Evolutionary conservation across 139 green algal genomes (phyloP), one percentile per base, ranked within the genome.

Genomic region (Chlorella vulgaris): DNA sequence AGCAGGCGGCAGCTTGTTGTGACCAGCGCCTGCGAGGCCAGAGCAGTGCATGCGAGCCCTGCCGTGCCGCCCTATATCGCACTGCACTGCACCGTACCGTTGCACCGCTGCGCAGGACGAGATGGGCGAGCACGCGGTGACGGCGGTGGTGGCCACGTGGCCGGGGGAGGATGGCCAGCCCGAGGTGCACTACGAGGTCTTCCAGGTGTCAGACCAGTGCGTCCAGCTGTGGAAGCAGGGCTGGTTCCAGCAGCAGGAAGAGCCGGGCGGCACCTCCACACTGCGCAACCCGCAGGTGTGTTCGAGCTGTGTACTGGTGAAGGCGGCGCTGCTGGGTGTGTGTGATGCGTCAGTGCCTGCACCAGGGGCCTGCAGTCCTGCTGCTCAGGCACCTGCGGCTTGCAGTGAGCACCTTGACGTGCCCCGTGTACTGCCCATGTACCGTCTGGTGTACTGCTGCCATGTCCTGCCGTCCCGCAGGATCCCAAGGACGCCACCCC

Each of bases 131-230:
- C 75, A 86, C 2, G 93, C 91, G 15, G 91, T 96, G 22, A 96
- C 93, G 5, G 96, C 92, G 7, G 83, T 99, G 58, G 96, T 99
- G 43, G 94, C 91, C 19, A 84, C 94, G 29, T 80, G 91, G 39
- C 78, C 79, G 24, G 50, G 58, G 21, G 83, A 80, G 43, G 55
- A 82, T 50, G 50, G 58, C 24, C 47, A 38, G 71, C 76, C 79
- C 47, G 89, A 95, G 47, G 91, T 96, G 18, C 91, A 95, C 74
- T 96, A 96, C 81, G 92, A 98, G 88, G 60, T 80, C 4, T 68
- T 85, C 62, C 86, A 91, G 83, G 78, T 90, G 47, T 93, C 80
- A 38, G 83, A 93, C 40, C 93, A 98, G 87, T 92, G 83, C 29
- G 92, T 97, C 29, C 86, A 92, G 81, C 86, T 99, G 76, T 91